phyloP scores from a whole-genome alignment of 805 yeast species.

The Saccharomycopsis selenospora region DNA sequence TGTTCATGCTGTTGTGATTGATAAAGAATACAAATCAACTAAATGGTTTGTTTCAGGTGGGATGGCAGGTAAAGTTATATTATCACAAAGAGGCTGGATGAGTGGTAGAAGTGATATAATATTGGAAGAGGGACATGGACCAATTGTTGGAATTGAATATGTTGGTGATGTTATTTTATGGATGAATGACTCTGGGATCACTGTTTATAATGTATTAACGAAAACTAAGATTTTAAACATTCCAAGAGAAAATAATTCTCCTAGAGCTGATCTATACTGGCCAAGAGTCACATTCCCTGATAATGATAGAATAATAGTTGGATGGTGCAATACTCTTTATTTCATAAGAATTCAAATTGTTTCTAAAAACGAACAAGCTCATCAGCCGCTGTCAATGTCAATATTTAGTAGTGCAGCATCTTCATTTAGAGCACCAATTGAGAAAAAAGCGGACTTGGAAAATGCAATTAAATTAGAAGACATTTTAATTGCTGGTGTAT shows the following conservation, averaged over 20 bases:
- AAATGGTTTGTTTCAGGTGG: constrained; percentile 82
- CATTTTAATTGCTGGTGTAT: constrained; percentile 65
- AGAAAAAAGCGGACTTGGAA: constrained; percentile 39
- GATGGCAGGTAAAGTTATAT: constrained; percentile 71
- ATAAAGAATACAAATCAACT: constrained; percentile 54
- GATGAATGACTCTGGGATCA: constrained; percentile 79
- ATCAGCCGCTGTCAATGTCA: constrained; percentile 26
- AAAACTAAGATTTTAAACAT: constrained; percentile 44
- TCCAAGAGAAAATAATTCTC: constrained; percentile 45
- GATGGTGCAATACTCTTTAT: constrained; percentile 83
- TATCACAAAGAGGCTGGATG: constrained; percentile 79
- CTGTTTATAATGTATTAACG: constrained; percentile 52
- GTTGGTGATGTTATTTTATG: constrained; percentile 65
- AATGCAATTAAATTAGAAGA: constrained; percentile 32
- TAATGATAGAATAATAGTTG: constrained; percentile 58
- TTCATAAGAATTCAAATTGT: constrained; percentile 41
- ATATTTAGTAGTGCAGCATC: constrained; percentile 50
- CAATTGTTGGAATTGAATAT: constrained; percentile 61
- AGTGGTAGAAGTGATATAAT: constrained; percentile 69
- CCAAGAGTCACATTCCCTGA: constrained; percentile 69
- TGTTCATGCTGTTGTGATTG: constrained; percentile 77
- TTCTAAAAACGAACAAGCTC: constrained; percentile 17
- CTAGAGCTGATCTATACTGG: constrained; percentile 76
- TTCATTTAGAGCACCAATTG: constrained; percentile 39
- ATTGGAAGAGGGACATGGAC: constrained; percentile 54